Base-by-base conservation (phyloP, 164 flowering plant genomes). In the Kingdonia uniflora region DNA sequence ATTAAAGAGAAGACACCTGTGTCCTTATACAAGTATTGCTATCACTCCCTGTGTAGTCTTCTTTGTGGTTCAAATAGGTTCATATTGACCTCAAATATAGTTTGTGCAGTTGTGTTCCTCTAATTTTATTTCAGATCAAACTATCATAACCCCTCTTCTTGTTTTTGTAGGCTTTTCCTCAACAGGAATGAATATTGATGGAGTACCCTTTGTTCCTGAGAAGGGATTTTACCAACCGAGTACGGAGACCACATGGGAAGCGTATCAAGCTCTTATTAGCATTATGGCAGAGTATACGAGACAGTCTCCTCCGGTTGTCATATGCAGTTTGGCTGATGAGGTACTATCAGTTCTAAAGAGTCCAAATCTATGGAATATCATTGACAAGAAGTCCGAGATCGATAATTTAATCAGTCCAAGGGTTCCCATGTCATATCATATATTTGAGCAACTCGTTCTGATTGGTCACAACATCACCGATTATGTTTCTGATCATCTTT, bases 281-380 rank as follows among this genome's bases (percentile, higher is more conserved):
- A 7, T 42, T 24, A 20, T 54, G 16, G 35, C 42, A 6, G 37
- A 42, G 7, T n/a, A n/a, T n/a, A 33, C n/a, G 1, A 37, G 48
- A 42, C 14, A n/a, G 6, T 16, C 12, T 23, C 35, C 47, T 15
- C 17, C 16, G 1, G 20, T 14, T 5, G 37, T 42, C 14, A 2
- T 54, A 22, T 24, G 22, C 23, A 19, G 48, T 24, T 29, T 21
- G 8, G 57, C 57, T 15, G 29, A 54, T 42, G 47, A 41, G 19
- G 57, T 54, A 1, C n/a, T 53, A 40, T 41, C 45, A 10, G 35
- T 53, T 53, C 26, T 53, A 7, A 53, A 53, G 16, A 14, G 33
- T 14, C 1, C 40, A 6, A 24, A 39, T 19, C 1, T 39, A n/a
- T 14, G n/a, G 19, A 12, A 11, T 20, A 23, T 45, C 2, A 15